phyloP scores from a whole-genome alignment of 306 rosid genomes.

The Notholithocarpus densiflorus region DNA sequence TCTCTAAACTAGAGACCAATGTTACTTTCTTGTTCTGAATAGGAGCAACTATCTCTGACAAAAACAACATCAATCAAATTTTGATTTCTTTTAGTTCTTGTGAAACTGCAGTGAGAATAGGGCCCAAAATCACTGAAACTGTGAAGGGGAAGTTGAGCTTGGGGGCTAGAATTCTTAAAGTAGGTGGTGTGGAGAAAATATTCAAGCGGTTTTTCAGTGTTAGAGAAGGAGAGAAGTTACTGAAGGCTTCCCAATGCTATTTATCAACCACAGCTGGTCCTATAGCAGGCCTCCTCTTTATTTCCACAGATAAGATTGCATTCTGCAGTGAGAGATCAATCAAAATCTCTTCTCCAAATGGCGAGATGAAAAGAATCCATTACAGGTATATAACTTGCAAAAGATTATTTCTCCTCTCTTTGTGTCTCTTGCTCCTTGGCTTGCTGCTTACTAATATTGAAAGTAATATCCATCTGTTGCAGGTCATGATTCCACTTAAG shows the following conservation, averaged over 20 bases:
- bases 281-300: conserved; percentile 77
- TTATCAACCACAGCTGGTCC: conserved; percentile 83
- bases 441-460: neutral
- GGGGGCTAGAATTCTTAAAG: conserved; percentile 64
- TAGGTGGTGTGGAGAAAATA: conserved; percentile 62
- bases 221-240: conserved; percentile 56
- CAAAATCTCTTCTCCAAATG: conserved; percentile 46
- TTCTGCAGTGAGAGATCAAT: conserved; percentile 75
- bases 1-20: no score
- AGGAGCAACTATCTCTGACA: neutral
- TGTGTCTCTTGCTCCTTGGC: neutral
- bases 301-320: conserved; percentile 64
- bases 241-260: conserved; percentile 65
- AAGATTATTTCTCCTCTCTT: neutral
- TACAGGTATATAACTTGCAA: conserved; percentile 39
- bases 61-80: conserved; percentile 9
- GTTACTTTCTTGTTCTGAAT: no score
- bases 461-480: conserved; percentile 3
- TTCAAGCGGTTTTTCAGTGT: conserved; percentile 50
- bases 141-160: conserved; percentile 66
- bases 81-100: neutral
- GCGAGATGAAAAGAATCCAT: conserved; percentile 43
- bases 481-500: conserved; percentile 48
- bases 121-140: conserved; percentile 56
- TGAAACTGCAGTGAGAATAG: conserved; percentile 50